Percentiles rank a stretch among this genome's conserved stretches.
Conservation (phyloP, 163 green algal genomes). For the Coccomyxa subellipsoidea region DNA sequence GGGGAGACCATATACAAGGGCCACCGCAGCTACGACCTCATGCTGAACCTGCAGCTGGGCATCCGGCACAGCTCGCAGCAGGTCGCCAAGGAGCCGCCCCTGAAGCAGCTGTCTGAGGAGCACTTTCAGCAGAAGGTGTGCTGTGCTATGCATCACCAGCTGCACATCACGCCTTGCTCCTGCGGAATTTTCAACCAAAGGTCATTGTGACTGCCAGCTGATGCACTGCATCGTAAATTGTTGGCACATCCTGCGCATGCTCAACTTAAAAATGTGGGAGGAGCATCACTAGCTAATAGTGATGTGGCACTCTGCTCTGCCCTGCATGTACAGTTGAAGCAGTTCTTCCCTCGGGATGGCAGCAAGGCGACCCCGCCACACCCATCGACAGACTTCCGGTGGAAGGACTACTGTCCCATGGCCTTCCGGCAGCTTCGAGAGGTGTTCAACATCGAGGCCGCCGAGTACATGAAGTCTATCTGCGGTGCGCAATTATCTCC, state of each 20-base stretch:
- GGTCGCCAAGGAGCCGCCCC: not conserved
- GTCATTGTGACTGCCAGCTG: too few species aligned
- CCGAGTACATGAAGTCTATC: slow-evolving; percentile 21
- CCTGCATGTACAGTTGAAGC: not conserved
- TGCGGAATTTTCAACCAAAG: too few species aligned
- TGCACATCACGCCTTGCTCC: too few species aligned
- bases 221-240: too few species aligned
- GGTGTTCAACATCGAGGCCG: slow-evolving; percentile 72
- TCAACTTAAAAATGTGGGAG: too few species aligned
- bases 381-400: slow-evolving; percentile 80
- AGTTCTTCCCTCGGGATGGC: slow-evolving; percentile 68
- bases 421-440: slow-evolving; percentile 82
- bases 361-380: slow-evolving; percentile 11
- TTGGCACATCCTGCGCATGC: too few species aligned
- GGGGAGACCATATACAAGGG: slow-evolving; percentile 89
- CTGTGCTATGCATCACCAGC: too few species aligned
- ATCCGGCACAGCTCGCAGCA: slow-evolving; percentile 14
- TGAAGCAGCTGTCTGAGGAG: not conserved
- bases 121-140: slow-evolving; percentile 9
- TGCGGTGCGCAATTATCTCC: slow-evolving; percentile 6
- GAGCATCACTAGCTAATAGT: too few species aligned
- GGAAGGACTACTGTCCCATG: slow-evolving; percentile 91
- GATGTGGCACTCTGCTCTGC: not conserved
- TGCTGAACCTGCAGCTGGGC: slow-evolving; percentile 88
- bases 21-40: slow-evolving; percentile 89